Base-by-base conservation (phyloP, 139 green algal species). In the Tetradesmus obliquus region DNA sequence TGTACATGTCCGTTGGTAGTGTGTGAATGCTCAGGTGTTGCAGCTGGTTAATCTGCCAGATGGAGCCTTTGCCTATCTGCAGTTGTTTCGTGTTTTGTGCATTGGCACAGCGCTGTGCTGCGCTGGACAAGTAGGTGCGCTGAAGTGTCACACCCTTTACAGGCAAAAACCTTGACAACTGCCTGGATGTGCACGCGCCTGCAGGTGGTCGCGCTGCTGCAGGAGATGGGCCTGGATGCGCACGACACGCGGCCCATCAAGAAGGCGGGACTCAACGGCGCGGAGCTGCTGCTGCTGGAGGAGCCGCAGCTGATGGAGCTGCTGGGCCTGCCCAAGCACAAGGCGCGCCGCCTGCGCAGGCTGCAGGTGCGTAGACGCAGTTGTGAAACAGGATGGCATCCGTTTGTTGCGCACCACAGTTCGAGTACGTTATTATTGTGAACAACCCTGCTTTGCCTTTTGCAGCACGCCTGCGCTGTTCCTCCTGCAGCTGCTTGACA, bases 221-320 rank as follows among this genome's bases (percentile, higher is more conserved):
- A 79, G 66, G 82, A 72, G 51, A 76, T 92, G 81, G 89, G 89
- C 53, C 8, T 88, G 15, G 89, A 92, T 3, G 32, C 88, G 3
- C 4, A n/a, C 15, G 89, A 92, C 84, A 55, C 82, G 53, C 62
- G 32, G 22, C 62, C 62, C 54, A 22, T 92, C 32, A 82, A 62
- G 62, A 79, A 80, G 20, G 62, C 89, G 8, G 62, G 69, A 66
- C 19, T 88, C 81, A 85, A 57, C 51, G 89, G 89, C 17, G 89
- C 81, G 53, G 66, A 92, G 89, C 89, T 92, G 81, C 58, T 88
- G 81, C 82, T 89, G 62, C 62, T 84, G 32, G 53, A 74, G 45
- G 89, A 88, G 51, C 57, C 79, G 9, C 81, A 88, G 62, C 62
- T 92, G 24, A 55, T 82, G 60, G 62, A 17, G 9, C 66, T 76